Evolutionary conservation across 2,329 filamentous ascomycete genomes (phyloP).

Genomic region (Fusarium odoratissimum): DNA sequence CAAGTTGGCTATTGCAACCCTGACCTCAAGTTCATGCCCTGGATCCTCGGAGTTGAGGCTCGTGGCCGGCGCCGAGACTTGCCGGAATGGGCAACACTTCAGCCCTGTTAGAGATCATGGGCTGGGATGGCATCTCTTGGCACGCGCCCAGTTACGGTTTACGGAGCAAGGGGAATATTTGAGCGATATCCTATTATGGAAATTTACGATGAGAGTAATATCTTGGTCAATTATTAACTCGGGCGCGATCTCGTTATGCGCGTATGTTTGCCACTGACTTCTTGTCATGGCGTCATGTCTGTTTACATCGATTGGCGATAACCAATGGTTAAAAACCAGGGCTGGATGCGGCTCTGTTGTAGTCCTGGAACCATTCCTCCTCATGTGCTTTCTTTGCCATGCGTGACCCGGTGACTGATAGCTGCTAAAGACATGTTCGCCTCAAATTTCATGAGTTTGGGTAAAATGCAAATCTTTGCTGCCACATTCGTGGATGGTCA

Average conservation of each 20-base stretch:
- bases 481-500: not conserved
- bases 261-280: not conserved
- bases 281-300: not conserved
- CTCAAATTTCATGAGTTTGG: not conserved
- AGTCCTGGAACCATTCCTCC: not conserved
- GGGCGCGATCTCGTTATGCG: not conserved
- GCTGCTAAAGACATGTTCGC: not conserved
- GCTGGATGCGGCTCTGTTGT: not conserved
- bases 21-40: not conserved
- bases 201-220: not conserved
- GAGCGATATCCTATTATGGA: not conserved
- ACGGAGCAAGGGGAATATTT: not conserved
- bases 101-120: not conserved
- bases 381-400: not conserved
- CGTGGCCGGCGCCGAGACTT: not conserved
- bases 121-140: not conserved
- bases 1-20: not conserved
- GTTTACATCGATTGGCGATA: not conserved
- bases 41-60: not conserved
- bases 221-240: not conserved
- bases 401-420: not conserved
- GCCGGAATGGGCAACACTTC: not conserved
- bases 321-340: not conserved
- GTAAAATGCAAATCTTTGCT: not conserved
- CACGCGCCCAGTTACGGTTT: not conserved